phyloP scores from a whole-genome alignment of 768 basidiomycete species.

The Termitomyces sp. region DNA sequence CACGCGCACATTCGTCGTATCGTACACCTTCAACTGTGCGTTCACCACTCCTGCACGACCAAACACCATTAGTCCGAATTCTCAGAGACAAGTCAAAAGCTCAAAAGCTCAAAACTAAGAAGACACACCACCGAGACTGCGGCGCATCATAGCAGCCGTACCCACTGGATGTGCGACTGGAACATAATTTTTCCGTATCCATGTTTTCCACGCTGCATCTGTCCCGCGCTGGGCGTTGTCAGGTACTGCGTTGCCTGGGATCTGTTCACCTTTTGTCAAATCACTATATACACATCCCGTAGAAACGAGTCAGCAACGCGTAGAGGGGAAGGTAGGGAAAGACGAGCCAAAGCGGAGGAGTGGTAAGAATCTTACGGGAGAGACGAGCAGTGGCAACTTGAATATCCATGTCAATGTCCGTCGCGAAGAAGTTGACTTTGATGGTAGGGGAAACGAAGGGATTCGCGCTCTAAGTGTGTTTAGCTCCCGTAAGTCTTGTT shows the following conservation, averaged over 20 bases:
- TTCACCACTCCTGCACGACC: conserved; percentile 37
- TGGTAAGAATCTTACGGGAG: conserved; percentile 22
- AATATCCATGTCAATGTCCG: conserved; percentile 43
- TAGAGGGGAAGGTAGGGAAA: not conserved
- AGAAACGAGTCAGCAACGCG: not conserved
- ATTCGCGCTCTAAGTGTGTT: conserved; percentile 33
- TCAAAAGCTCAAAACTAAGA: not conserved
- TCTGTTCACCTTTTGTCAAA: conserved; percentile 22
- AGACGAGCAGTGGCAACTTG: conserved; percentile 44
- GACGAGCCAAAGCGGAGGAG: not conserved
- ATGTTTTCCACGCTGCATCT: conserved; percentile 39
- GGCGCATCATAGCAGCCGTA: conserved; percentile 18
- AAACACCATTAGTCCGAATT: not conserved
- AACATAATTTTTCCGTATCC: conserved; percentile 36
- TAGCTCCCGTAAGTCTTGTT: not conserved
- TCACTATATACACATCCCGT: not conserved
- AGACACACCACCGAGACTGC: not conserved
- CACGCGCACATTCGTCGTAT: conserved; percentile 44
- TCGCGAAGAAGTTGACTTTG: conserved; percentile 47
- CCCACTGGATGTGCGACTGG: conserved; percentile 46
- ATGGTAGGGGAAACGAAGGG: conserved; percentile 44
- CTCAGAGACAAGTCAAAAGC: not conserved
- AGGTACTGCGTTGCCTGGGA: conserved; percentile 37
- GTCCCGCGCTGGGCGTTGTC: conserved; percentile 38
- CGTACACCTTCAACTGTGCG: conserved; percentile 39